Percentiles rank a stretch among this genome's conserved stretches.
Evolutionary conservation across 495 filamentous ascomycete genomes (phyloP).

Genomic region (Aspergillus olivimuriae): DNA sequence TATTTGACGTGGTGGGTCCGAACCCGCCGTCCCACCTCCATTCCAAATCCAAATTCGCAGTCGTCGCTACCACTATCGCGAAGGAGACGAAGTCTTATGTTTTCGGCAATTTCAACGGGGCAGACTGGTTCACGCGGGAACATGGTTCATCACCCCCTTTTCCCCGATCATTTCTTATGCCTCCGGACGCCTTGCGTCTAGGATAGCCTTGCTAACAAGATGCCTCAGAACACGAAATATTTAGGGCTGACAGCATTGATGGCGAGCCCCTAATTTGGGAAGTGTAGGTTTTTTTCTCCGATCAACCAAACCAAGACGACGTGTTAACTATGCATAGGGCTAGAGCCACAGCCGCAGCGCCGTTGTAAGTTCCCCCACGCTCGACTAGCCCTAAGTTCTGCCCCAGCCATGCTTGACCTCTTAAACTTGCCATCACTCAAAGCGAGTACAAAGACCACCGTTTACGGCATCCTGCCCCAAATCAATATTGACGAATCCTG

Average conservation of each 20-base stretch:
- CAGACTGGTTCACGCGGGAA: neutral
- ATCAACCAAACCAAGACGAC: neutral
- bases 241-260: constrained; percentile 12
- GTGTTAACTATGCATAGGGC: constrained; percentile 6
- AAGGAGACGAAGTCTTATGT: constrained; percentile 15
- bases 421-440: no score
- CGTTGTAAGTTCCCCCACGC: constrained; percentile 17
- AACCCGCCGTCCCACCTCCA: neutral
- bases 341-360: constrained; percentile 14
- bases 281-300: constrained; percentile 7
- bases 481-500: neutral
- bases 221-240: constrained; percentile 18
- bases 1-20: neutral
- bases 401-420: no score
- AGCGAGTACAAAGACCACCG: no score
- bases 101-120: constrained; percentile 17
- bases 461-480: no score
- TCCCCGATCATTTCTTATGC: constrained; percentile 1
- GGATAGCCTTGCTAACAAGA: no score
- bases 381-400: no score
- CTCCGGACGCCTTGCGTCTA: no score
- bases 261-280: constrained; percentile 14
- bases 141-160: no score
- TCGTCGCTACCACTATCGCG: constrained; percentile 16
- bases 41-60: constrained; percentile 11